These are phyloP conservation scores for Metarhizium humberi DNA, from an alignment of 2,329 filamentous ascomycete species.

Conservation along the genomic window DNA sequence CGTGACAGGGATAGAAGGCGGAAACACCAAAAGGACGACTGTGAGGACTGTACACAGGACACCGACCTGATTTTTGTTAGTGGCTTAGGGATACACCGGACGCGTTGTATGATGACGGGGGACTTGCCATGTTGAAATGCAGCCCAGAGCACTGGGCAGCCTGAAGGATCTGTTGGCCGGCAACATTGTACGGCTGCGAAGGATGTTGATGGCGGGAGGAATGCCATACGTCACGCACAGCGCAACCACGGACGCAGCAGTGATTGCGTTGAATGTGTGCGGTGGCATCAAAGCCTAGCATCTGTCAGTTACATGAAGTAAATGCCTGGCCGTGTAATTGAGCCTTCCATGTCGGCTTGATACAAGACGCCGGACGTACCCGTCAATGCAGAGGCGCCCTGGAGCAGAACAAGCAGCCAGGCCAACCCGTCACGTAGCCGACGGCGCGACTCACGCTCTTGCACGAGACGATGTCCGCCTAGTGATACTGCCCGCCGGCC, in stretches of 20 bases:
- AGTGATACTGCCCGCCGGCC: conserved; percentile 59
- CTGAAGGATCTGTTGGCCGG: conserved; percentile 37
- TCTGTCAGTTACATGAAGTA: background rate
- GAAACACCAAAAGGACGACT: conserved; percentile 67
- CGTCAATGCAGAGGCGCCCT: conserved; percentile 39
- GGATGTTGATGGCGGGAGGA: conserved; percentile 59
- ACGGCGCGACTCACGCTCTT: conserved; percentile 50
- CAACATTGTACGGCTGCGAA: conserved; percentile 56
- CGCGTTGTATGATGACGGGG: too few species aligned
- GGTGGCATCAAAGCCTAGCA: conserved; percentile 34
- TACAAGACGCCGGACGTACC: conserved; percentile 7
- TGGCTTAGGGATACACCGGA: background rate
- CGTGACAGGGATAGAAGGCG: conserved; percentile 55
- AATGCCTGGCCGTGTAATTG: too few species aligned
- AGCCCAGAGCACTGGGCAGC: conserved; percentile 25
- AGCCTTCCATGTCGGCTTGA: too few species aligned
- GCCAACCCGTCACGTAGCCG: conserved; percentile 60
- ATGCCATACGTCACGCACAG: conserved; percentile 69
- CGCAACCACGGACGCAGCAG: conserved; percentile 63
- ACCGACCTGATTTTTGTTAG: conserved; percentile 27
- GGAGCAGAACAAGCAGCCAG: conserved; percentile 45
- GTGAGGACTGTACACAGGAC: conserved; percentile 60
- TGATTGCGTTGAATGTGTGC: conserved; percentile 60
- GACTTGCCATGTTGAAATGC: conserved; percentile 22
- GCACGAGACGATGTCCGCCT: conserved; percentile 58